Base-by-base conservation (phyloP, 495 filamentous ascomycete species). In the Jackrogersella minutella region DNA sequence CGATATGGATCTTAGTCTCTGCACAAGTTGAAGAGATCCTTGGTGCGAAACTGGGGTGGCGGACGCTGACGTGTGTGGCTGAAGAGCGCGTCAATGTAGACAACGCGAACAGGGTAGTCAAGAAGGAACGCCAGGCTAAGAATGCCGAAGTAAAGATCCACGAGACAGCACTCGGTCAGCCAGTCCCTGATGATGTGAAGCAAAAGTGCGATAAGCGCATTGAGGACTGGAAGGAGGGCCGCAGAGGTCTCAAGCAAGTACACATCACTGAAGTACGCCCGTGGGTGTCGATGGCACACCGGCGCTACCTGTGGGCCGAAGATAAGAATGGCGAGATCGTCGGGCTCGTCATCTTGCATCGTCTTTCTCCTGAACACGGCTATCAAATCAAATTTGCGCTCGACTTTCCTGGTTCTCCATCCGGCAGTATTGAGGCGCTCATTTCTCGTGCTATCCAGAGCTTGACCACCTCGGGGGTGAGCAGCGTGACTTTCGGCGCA, bases 371-470 rank as follows among this genome's bases (percentile, higher is more conserved):
- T 0, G 74, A 83, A 31, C 85, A 93, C 66, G 91, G 91, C 56
- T 92, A 90, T 82, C 92, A 96, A 78, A 87, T 95, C 77, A 95
- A 96, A 78, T 94, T 91, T 77, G 88, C 87, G 39, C 85, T 95
- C 58, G 91, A 94, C 73, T 95, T 96, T 81, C 91, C 91, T 13
- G 85, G 84, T 14, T 82, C 91, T 2, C 90, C 91, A 2, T 89
- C 82, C 57, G 92, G 92, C 56, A 88, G 88, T 31, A 96, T 95
- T 64, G 92, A 96, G 77, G 80, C 84, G 2, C 84, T 93, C 47
- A 90, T 93, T 68, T 88, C 89, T 16, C 86, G 88, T 69, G 87
- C 91, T n/a, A 87, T 96, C 72, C 86, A 89, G 69, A 80, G 82
- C 26, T 84, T 91, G 24, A 85, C 86, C 33, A 81, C 84, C 31